Conservation (phyloP, 805 yeast species). For the Starmerella tilneyi region DNA sequence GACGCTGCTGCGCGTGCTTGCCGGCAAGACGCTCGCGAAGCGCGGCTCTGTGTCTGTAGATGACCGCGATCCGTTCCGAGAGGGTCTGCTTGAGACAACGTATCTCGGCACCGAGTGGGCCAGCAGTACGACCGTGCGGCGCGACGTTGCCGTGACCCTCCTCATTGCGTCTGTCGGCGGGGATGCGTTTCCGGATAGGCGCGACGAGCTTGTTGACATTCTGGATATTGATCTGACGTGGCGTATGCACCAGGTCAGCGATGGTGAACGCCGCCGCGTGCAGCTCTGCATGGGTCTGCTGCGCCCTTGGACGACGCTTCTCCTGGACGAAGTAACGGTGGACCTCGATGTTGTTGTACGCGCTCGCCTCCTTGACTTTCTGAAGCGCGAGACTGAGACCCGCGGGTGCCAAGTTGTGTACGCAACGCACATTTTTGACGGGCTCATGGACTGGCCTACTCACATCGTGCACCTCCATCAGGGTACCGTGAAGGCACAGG, state of each 20-base stretch:
- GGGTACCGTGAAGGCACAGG: slow-evolving; percentile 42
- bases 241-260: slow-evolving; percentile 87
- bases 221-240: slow-evolving; percentile 79
- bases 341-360: slow-evolving; percentile 91
- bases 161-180: slow-evolving; percentile 76
- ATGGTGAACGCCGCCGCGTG: slow-evolving; percentile 91
- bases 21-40: slow-evolving; percentile 81
- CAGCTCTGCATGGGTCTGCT: slow-evolving; percentile 88
- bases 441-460: slow-evolving; percentile 85
- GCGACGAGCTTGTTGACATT: slow-evolving; percentile 63
- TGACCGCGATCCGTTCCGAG: slow-evolving; percentile 82
- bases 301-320: slow-evolving; percentile 76
- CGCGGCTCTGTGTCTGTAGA: slow-evolving; percentile 62
- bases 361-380: slow-evolving; percentile 56
- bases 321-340: slow-evolving; percentile 94
- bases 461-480: slow-evolving; percentile 64
- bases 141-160: slow-evolving; percentile 81
- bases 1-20: slow-evolving; percentile 69
- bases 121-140: slow-evolving; percentile 71
- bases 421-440: slow-evolving; percentile 95
- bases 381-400: slow-evolving; percentile 58
- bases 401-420: slow-evolving; percentile 73
- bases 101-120: slow-evolving; percentile 98
- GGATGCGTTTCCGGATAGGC: slow-evolving; percentile 59
- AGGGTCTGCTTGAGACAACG: slow-evolving; percentile 41